Evolutionary conservation across 192 early-diverging fungal genomes (phyloP), one percentile per base, ranked within the genome.

Genomic region (Spinellus fusiger): DNA sequence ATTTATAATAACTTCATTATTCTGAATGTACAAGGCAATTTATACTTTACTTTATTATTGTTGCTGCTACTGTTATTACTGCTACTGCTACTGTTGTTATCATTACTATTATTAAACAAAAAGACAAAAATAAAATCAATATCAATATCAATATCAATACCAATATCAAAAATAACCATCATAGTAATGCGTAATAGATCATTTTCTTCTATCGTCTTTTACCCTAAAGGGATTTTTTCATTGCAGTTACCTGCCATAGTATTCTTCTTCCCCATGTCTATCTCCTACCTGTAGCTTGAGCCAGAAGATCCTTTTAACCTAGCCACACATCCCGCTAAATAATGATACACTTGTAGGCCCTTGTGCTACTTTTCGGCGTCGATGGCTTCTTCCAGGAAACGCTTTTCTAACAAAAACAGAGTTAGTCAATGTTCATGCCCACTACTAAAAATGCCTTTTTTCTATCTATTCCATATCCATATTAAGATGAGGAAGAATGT

Each of bases 401-500:
- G 40, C 40, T 18, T 44, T n/a, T 44, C 40, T 44, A 44, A 44
- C 40, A 44, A 44, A 44, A 44, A n/a, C 10, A 44, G 18, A 44
- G 10, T n/a, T n/a, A 44, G 40, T 44, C 40, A 44, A 44, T 44
- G 18, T 44, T n/a, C 40, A 44, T 44, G 13, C 40, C 40, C 18
- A 12, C 13, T 6, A 3, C 3, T 12, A 2, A 6, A n/a, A n/a
- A 12, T 44, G 13, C 18, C 35, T 37, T 37, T 60, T 60, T 48
- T 37, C 18, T 13, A 28, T 32, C 12, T 53, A 20, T n/a, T 56
- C 13, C 9, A 56, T 15, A 15, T 33, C 62, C 71, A 73, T 69
- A 68, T 75, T 71, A 53, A 99, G 70, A 72, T 98, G 94, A 47
- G 67, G 76, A n/a, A 94, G 95, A 56, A 94, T 87, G 32, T 96